These are phyloP conservation scores for Dictyostelium brefeldianum DNA, from an alignment of 78 protist genomes.

Conservation along the genomic window DNA sequence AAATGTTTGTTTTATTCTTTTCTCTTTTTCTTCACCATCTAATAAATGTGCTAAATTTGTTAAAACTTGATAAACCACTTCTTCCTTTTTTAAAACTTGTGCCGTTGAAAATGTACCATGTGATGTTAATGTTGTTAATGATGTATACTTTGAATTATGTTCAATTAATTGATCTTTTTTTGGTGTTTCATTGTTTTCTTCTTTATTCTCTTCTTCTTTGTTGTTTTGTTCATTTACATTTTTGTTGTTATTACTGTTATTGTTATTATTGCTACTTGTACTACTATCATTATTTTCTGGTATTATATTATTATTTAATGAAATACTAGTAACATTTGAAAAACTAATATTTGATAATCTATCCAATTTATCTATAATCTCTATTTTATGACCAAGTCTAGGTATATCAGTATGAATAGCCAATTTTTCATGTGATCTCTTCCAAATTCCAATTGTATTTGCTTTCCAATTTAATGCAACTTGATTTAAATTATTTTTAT, in stretches of 20 bases:
- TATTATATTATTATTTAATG: not conserved
- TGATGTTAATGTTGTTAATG: conserved; percentile 63
- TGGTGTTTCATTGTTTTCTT: conserved; percentile 3
- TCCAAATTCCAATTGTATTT: conserved; percentile 73
- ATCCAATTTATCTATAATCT: conserved; percentile 62
- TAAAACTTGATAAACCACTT: conserved; percentile 57
- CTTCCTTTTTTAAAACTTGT: conserved; percentile 69
- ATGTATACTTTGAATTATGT: conserved; percentile 33
- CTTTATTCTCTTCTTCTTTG: not conserved
- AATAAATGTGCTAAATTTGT: conserved; percentile 15
- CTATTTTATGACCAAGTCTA: conserved; percentile 73
- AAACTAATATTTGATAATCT: conserved; percentile 34
- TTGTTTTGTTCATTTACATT: not conserved
- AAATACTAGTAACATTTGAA: conserved; percentile 24
- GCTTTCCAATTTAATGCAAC: conserved; percentile 72
- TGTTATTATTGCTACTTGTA: not conserved
- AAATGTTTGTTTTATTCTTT: conserved; percentile 17
- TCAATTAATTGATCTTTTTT: conserved; percentile 10
- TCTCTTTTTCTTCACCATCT: conserved; percentile 66
- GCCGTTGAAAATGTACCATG: conserved; percentile 48
- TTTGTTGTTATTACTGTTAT: not conserved
- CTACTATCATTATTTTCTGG: not conserved
- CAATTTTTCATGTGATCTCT: conserved; percentile 70
- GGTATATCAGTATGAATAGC: conserved; percentile 81
- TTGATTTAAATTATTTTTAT: conserved; percentile 75